Base-by-base conservation (phyloP, 2,329 filamentous ascomycete genomes). In the Fusarium dimerum region DNA sequence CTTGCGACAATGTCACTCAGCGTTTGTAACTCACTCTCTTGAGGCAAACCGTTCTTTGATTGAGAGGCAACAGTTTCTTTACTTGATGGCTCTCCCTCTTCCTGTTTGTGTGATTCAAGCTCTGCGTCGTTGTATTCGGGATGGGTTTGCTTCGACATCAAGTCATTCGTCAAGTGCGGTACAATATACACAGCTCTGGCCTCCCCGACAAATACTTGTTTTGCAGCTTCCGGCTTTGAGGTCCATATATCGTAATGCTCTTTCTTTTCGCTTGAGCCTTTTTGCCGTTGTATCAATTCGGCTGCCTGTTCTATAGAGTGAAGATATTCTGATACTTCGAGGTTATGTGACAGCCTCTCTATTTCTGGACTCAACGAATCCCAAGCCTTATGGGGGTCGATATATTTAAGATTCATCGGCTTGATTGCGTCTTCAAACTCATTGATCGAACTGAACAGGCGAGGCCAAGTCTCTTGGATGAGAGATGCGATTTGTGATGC, bases 271-370 rank as follows among this genome's bases (percentile, higher is more conserved):
- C 1, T 13, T 3, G 2, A 7, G 1, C 38, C 40, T 13, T 44
- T 3, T 11, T 15, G 18, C 2, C 29, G 20, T 6, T 15, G 15
- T 2, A 15, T 36, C 29, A 29, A 17, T 34, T 6, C n/a, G 20
- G 2, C 6, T 20, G 18, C 47, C 39, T 36, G 50, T 9, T 0
- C 36, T 3, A 18, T 26, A 17, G 16, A 17, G 8, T 9, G 26
- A 3, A 56, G 42, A 48, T 55, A 55, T 1, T 8, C 38, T 2
- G 52, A 56, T 0, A 56, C 26, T 12, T 51, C 52, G 16, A 47
- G 38, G 17, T 56, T 55, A 15, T 1, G 0, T 18, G 32, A 43
- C 0, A 56, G 7, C 20, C 54, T 46, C 36, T 7, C n/a, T 5
- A 56, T 41, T 15, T 56, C 51, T 0, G 51, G 48, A 2, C 41